Evolutionary conservation across 148 eudicot species (phyloP).

Genomic region (Oxyria digyna): DNA sequence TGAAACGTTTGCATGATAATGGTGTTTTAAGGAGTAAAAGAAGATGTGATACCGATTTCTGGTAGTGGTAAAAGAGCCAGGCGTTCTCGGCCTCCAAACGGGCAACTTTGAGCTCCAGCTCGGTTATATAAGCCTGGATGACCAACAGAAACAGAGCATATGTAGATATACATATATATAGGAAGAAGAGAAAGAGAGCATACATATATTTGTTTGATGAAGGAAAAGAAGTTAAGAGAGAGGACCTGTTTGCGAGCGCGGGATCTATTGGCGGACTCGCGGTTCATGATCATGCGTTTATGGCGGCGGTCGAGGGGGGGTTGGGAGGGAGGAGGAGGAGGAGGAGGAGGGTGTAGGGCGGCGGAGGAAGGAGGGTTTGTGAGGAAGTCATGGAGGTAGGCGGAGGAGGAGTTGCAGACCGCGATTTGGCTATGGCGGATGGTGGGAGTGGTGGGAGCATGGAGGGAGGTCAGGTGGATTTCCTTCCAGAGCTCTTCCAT

Average conservation of each 20-base stretch:
- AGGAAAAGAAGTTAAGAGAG: no score
- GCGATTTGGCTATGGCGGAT: background rate
- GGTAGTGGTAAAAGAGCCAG: slow-evolving; percentile 25
- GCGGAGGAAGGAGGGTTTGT: slow-evolving; percentile 7
- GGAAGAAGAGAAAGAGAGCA: no score
- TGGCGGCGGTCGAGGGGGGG: slow-evolving; percentile 20
- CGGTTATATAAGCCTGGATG: slow-evolving; percentile 53
- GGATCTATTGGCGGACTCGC: slow-evolving; percentile 52
- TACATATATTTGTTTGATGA: no score
- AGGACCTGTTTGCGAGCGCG: slow-evolving; percentile 39
- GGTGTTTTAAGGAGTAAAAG: no score
- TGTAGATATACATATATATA: no score
- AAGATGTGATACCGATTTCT: no score
- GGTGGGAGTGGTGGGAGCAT: slow-evolving; percentile 12
- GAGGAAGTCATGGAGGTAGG: slow-evolving; percentile 32
- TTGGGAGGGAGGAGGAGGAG: no score
- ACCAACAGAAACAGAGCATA: background rate
- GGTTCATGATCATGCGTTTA: slow-evolving; percentile 42
- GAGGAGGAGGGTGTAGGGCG: slow-evolving; percentile 4
- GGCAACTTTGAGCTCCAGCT: slow-evolving; percentile 38
- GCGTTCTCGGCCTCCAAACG: slow-evolving; percentile 31
- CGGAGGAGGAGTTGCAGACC: background rate
- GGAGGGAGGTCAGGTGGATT: slow-evolving; percentile 21
- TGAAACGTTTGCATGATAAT: no score
- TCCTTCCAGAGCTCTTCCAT: slow-evolving; percentile 45